A percentile compares a stretch with the other conserved stretches of the same genome.
These are phyloP conservation scores for Hymenoscyphus repandus DNA, from an alignment of 2,329 filamentous ascomycete species.

Conservation along the genomic window DNA sequence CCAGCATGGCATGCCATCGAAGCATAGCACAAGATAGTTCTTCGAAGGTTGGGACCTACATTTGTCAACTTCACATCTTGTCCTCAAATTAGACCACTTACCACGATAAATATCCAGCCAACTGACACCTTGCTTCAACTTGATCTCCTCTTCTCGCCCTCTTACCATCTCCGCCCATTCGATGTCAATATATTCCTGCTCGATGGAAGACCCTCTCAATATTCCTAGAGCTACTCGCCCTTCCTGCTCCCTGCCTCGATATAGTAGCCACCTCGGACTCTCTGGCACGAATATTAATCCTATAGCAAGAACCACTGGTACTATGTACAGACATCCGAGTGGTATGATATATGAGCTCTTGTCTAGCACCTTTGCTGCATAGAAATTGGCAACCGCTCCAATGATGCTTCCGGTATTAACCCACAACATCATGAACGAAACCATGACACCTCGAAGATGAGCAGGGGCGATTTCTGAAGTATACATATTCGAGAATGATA, in stretches of 20 bases:
- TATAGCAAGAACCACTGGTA: slow-evolving; percentile 26
- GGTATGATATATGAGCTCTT: slow-evolving; percentile 31
- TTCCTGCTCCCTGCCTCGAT: slow-evolving; percentile 29
- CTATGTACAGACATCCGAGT: slow-evolving; percentile 12
- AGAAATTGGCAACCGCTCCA: slow-evolving; percentile 33
- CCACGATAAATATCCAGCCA: slow-evolving; percentile 19
- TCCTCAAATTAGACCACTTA: neutral
- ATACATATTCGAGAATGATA: slow-evolving; percentile 45
- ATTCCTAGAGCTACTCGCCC: slow-evolving; percentile 17
- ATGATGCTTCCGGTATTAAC: slow-evolving; percentile 43
- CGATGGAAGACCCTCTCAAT: slow-evolving; percentile 27
- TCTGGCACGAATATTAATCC: slow-evolving; percentile 35
- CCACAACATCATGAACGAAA: slow-evolving; percentile 43
- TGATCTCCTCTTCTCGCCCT: slow-evolving; percentile 30
- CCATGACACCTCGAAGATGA: slow-evolving; percentile 42
- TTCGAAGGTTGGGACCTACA: slow-evolving; percentile 31
- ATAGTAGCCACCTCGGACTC: slow-evolving; percentile 35
- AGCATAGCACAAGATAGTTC: slow-evolving; percentile 29
- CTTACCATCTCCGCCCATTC: slow-evolving; percentile 31
- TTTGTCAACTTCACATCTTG: neutral
- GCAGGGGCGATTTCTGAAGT: slow-evolving; percentile 42
- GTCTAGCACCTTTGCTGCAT: slow-evolving; percentile 5
- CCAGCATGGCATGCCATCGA: slow-evolving; percentile 24
- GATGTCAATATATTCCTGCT: slow-evolving; percentile 23
- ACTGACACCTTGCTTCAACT: slow-evolving; percentile 6